phyloP scores from a whole-genome alignment of 2,329 filamentous ascomycete genomes.

The Clonostachys chloroleuca region DNA sequence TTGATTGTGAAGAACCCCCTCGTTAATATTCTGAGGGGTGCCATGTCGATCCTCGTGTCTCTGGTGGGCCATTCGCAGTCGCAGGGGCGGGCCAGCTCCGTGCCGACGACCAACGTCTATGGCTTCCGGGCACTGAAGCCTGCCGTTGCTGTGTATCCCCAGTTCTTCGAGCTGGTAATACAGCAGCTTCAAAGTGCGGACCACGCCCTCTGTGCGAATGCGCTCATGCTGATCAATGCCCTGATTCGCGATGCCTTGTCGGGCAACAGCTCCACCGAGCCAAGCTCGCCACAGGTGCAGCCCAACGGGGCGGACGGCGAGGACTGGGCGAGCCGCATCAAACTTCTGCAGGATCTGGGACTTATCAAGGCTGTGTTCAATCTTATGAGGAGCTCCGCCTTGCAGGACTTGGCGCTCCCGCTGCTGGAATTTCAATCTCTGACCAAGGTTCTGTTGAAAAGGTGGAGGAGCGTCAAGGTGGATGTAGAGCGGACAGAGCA shows the following conservation, averaged over 20 bases:
- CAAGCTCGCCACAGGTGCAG: conserved; percentile 31
- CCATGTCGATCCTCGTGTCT: conserved; percentile 93
- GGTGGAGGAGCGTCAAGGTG: conserved; percentile 82
- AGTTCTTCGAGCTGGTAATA: conserved; percentile 93
- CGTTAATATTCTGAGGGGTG: conserved; percentile 94
- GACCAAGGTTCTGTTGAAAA: conserved; percentile 80
- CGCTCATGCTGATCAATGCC: conserved; percentile 91
- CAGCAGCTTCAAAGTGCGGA: conserved; percentile 89
- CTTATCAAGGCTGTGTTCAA: conserved; percentile 88
- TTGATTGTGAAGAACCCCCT: conserved; percentile 92
- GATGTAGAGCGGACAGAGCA: conserved; percentile 88
- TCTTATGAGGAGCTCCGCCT: conserved; percentile 88
- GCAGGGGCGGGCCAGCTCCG: conserved; percentile 11
- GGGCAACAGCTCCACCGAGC: conserved; percentile 64
- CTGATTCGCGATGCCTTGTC: conserved; percentile 89
- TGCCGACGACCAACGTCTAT: conserved; percentile 50
- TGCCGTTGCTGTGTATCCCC: conserved; percentile 83
- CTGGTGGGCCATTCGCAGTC: conserved; percentile 83
- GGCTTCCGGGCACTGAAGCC: conserved; percentile 92
- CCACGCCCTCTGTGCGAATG: conserved; percentile 92
- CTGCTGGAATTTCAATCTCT: conserved; percentile 89
- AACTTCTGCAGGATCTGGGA: conserved; percentile 85
- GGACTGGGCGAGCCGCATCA: conserved; percentile 96
- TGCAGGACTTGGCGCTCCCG: conserved; percentile 87
- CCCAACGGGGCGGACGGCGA: conserved; percentile 33